These are phyloP conservation scores for Echites panduratus DNA, from an alignment of 257 asterid genomes.

Conservation along the genomic window DNA sequence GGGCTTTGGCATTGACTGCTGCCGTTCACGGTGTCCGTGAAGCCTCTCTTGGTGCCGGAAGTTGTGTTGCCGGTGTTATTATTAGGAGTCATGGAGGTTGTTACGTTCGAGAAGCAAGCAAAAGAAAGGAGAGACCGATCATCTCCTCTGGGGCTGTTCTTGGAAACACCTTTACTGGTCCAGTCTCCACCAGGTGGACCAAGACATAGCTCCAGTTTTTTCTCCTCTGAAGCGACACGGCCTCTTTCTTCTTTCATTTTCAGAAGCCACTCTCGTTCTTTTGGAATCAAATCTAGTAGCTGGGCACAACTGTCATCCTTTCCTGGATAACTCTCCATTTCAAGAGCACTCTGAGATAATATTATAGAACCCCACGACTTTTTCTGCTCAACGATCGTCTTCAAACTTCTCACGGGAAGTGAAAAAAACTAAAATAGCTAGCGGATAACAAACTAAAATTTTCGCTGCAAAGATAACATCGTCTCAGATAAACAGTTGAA, in stretches of 20 bases:
- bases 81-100: background rate
- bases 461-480: background rate
- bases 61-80: background rate
- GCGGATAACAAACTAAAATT: too few species aligned
- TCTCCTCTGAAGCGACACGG: slow-evolving; percentile 49
- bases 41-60: slow-evolving; percentile 23
- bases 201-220: slow-evolving; percentile 70
- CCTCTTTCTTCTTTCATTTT: slow-evolving; percentile 29
- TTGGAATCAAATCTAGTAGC: slow-evolving; percentile 63
- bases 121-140: slow-evolving; percentile 21
- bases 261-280: slow-evolving; percentile 27
- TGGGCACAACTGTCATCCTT: slow-evolving; percentile 46
- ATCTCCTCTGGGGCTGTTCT: slow-evolving; percentile 14
- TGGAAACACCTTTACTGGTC: slow-evolving; percentile 19
- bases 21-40: slow-evolving; percentile 16
- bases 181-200: slow-evolving; percentile 80
- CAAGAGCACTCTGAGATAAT: background rate
- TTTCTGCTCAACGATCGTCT: background rate
- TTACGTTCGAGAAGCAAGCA: slow-evolving; percentile 24
- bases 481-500: background rate
- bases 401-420: background rate
- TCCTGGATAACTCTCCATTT: slow-evolving; percentile 58
- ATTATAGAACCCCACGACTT: background rate
- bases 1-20: background rate
- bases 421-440: background rate